Base-by-base conservation (phyloP, 2,329 filamentous ascomycete species). In the Pseudocercospora cruenta region DNA sequence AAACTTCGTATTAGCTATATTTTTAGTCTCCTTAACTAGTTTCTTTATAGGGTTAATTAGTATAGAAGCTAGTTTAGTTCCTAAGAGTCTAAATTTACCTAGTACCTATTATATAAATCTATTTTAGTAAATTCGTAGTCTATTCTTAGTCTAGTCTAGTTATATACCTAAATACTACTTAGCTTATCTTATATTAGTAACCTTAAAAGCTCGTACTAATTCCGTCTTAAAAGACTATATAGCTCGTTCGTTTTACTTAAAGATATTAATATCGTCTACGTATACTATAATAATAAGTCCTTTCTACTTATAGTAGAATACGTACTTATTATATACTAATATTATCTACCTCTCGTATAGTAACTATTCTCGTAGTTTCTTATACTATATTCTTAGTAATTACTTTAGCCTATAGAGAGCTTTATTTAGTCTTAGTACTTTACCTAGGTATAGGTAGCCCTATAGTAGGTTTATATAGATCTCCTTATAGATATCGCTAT, bases 221-320 rank as follows among this genome's bases (percentile, higher is more conserved):
- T 58, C 26, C 6, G 6, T 58, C 22, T 58, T 58, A 58, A 26
- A 58, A 36, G 54, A 14, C 31, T 26, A 16, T 16, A 58, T 58
- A 28, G 19, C 54, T 19, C 31, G 14, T 16, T 58, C 28, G 16
- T 28, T 36, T 58, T 12, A 12, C 16, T 22, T 58, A 58, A 58
- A 58, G 54, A 58, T 58, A 31, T 58, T 58, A 31, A 58, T 31
- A 58, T 58, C n/a, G n/a, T 58, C 19, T 16, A 58, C n/a, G n/a
- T 58, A 58, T 33, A 58, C 54, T 26, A 33, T 58, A 26, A 58
- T 58, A 28, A 58, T 33, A 58, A 58, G 54, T 9, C 54, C 54
- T 33, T 36, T 58, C 31, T 58, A 19, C 12, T 16, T 9, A 33
- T 58, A 58, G 16, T 16, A 28, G 26, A 58, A 58, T 22, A 58